Conservation (phyloP, 805 yeast genomes). For the Yamadazyma akitaensis region DNA sequence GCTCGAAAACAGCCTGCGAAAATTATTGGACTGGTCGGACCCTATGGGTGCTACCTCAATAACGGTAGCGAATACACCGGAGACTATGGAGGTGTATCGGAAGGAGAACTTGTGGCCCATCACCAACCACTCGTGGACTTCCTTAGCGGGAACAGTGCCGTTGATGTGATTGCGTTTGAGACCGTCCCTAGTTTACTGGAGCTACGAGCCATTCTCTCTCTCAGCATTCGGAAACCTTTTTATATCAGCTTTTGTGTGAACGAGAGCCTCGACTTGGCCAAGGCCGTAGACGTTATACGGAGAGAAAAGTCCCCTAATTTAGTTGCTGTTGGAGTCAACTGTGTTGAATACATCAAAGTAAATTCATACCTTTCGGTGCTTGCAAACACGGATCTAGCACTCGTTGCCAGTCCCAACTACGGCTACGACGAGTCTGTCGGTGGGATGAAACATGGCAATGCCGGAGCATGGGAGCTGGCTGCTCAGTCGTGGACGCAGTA, state of each 20-base stretch:
- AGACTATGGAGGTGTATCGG: constrained; percentile 43
- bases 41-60: constrained; percentile 69
- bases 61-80: constrained; percentile 76
- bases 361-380: constrained; percentile 29
- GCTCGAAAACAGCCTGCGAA: not conserved
- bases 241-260: constrained; percentile 40
- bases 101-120: constrained; percentile 43
- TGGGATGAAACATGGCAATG: constrained; percentile 14
- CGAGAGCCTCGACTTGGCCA: constrained; percentile 7
- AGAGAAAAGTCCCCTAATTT: constrained; percentile 19
- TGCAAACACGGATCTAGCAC: constrained; percentile 25
- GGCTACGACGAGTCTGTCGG: constrained; percentile 48
- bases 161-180: constrained; percentile 64
- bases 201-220: constrained; percentile 42
- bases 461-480: constrained; percentile 31
- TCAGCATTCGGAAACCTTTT: constrained; percentile 35
- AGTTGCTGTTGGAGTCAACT: constrained; percentile 64
- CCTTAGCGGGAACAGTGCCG: constrained; percentile 34
- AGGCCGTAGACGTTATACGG: not conserved
- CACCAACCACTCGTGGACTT: constrained; percentile 44
- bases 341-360: constrained; percentile 50
- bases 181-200: constrained; percentile 68
- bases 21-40: constrained; percentile 65
- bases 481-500: constrained; percentile 7
- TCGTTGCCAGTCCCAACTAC: constrained; percentile 70